These are phyloP conservation scores for Scleromitrula shiraiana DNA, from an alignment of 2,329 filamentous ascomycete genomes.

Conservation along the genomic window DNA sequence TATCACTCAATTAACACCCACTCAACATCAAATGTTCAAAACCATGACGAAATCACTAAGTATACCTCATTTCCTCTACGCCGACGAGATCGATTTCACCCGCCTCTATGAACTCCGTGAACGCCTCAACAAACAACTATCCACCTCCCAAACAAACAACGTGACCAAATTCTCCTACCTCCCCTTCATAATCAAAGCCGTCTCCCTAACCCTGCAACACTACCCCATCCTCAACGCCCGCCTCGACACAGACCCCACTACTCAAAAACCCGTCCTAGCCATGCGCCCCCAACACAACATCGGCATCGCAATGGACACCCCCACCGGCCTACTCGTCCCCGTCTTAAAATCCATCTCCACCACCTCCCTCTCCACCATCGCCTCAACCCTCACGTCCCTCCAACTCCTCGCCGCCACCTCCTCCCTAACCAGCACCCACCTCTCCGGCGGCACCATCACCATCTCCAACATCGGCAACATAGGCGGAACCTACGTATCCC, in stretches of 20 bases:
- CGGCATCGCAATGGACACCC: slow-evolving; percentile 91
- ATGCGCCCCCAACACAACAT: slow-evolving; percentile 87
- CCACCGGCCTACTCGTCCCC: slow-evolving; percentile 78
- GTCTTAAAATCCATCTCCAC: slow-evolving; percentile 78
- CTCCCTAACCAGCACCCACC: slow-evolving; percentile 65
- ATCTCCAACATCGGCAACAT: slow-evolving; percentile 96
- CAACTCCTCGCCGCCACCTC: slow-evolving; percentile 66
- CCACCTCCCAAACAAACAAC: slow-evolving; percentile 29
- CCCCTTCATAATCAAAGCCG: slow-evolving; percentile 91
- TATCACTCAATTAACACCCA: slow-evolving; percentile 60
- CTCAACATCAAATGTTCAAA: slow-evolving; percentile 94
- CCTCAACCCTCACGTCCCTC: slow-evolving; percentile 65
- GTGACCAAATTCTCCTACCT: slow-evolving; percentile 75
- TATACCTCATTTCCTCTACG: slow-evolving; percentile 94
- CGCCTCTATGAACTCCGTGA: slow-evolving; percentile 63
- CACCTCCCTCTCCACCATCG: slow-evolving; percentile 70
- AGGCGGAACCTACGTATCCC: slow-evolving; percentile 83
- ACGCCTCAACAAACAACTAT: slow-evolving; percentile 62
- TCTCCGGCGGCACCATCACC: slow-evolving; percentile 84
- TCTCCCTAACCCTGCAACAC: slow-evolving; percentile 73
- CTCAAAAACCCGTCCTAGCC: slow-evolving; percentile 62
- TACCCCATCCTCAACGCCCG: slow-evolving; percentile 85
- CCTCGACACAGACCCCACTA: slow-evolving; percentile 53
- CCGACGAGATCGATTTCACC: slow-evolving; percentile 80
- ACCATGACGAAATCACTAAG: slow-evolving; percentile 85